Conservation (phyloP, 495 filamentous ascomycete species). For the Penicillium canescens region DNA sequence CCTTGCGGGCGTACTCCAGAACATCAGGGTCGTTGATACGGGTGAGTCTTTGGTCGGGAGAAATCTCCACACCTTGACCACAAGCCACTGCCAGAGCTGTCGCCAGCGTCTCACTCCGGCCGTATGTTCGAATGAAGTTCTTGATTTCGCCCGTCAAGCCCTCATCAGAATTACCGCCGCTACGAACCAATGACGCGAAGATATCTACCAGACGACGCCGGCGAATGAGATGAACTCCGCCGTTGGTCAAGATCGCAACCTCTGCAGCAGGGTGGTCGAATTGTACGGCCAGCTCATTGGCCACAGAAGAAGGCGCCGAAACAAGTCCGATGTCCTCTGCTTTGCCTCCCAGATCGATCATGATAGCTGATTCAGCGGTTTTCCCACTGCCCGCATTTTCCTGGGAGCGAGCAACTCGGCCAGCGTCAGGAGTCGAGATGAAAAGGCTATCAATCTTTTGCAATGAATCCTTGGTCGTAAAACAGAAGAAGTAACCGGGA, state of each 20-base stretch:
- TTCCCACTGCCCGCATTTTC: constrained; percentile 52
- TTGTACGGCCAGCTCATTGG: constrained; percentile 91
- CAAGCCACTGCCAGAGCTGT: constrained; percentile 96
- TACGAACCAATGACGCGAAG: constrained; percentile 77
- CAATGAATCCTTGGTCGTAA: constrained; percentile 56
- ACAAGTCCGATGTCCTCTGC: constrained; percentile 77
- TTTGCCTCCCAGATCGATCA: constrained; percentile 67
- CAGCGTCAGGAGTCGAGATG: constrained; percentile 83
- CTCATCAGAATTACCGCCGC: constrained; percentile 72
- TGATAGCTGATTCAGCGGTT: constrained; percentile 70
- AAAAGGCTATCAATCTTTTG: constrained; percentile 68
- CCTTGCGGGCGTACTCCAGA: constrained; percentile 77
- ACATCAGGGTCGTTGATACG: constrained; percentile 78
- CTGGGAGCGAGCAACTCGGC: constrained; percentile 63
- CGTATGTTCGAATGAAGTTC: constrained; percentile 80
- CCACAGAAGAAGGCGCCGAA: constrained; percentile 69
- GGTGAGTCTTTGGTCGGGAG: constrained; percentile 65
- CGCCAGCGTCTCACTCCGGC: constrained; percentile 80
- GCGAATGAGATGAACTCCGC: constrained; percentile 80
- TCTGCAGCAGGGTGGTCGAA: constrained; percentile 80
- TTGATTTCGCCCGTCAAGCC: constrained; percentile 76
- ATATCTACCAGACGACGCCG: constrained; percentile 87
- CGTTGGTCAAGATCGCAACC: constrained; percentile 87
- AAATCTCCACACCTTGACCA: constrained; percentile 80
- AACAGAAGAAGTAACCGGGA: constrained; percentile 89